These are phyloP conservation scores for Pythium rhizo-oryzae DNA, from an alignment of 352 stramenopile genomes.

Conservation along the genomic window DNA sequence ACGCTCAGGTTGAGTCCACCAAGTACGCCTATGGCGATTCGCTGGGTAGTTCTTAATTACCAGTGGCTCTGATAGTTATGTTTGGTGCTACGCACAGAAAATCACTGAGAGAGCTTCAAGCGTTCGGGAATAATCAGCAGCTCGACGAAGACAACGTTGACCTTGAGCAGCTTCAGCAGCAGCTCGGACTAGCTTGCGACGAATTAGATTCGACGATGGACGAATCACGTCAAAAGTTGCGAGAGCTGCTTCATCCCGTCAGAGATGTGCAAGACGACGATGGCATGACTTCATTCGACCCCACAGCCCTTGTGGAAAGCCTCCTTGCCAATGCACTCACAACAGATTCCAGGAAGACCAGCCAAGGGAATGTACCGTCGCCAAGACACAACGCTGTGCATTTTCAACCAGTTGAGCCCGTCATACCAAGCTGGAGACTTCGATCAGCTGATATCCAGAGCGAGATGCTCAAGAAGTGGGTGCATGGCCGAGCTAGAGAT, in stretches of 20 bases:
- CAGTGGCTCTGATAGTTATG: background rate
- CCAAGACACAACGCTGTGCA: too few species aligned
- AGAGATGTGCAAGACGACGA: background rate
- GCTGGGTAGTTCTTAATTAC: background rate
- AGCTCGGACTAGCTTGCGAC: slow-evolving; percentile 15
- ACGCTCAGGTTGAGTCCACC: slow-evolving; percentile 47
- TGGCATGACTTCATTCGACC: background rate
- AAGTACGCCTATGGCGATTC: slow-evolving; percentile 34
- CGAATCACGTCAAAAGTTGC: slow-evolving; percentile 24
- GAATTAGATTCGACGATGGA: slow-evolving; percentile 37
- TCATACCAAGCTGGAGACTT: slow-evolving; percentile 3
- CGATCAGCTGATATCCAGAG: slow-evolving; percentile 10
- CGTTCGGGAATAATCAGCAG: slow-evolving; percentile 7
- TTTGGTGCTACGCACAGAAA: slow-evolving; percentile 23
- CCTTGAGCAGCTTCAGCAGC: slow-evolving; percentile 27
- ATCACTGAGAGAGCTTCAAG: slow-evolving; percentile 34
- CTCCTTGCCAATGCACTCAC: slow-evolving; percentile 15
- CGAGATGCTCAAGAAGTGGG: slow-evolving; percentile 23
- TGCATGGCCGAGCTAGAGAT: background rate
- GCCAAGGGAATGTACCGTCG: too few species aligned
- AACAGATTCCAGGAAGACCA: background rate
- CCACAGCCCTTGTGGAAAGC: slow-evolving; percentile 7
- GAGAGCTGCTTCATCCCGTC: slow-evolving; percentile 9
- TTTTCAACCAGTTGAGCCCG: background rate
- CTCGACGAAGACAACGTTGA: slow-evolving; percentile 34